phyloP scores from a whole-genome alignment of 371 early-diverging fungal genomes.

The Mycotypha africana region DNA sequence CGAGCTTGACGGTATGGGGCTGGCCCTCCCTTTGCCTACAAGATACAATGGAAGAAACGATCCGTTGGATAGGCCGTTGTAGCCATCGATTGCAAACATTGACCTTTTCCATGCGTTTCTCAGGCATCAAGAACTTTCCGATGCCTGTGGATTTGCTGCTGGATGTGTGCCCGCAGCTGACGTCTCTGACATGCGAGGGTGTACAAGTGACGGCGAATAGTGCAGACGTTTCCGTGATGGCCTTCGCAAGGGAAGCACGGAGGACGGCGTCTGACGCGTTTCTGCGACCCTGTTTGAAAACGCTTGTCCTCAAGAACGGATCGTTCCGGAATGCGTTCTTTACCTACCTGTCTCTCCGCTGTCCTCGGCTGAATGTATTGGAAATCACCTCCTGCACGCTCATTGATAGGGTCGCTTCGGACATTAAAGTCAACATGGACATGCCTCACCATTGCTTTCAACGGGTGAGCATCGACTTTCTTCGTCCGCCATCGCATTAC shows the following conservation, averaged over 20 bases:
- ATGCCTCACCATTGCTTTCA: slow-evolving; percentile 12
- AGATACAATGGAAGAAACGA: slow-evolving; percentile 7
- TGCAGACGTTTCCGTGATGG: too few species aligned
- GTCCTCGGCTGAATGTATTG: not conserved
- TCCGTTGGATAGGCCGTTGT: slow-evolving; percentile 4
- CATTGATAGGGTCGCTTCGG: not conserved
- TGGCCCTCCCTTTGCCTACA: slow-evolving; percentile 16
- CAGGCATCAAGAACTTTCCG: slow-evolving; percentile 12
- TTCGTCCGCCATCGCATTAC: slow-evolving; percentile 1
- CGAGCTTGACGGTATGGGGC: slow-evolving; percentile 15
- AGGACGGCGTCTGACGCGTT: not conserved
- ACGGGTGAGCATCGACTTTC: not conserved
- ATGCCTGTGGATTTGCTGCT: slow-evolving; percentile 5
- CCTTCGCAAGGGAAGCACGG: too few species aligned
- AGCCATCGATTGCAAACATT: slow-evolving; percentile 3
- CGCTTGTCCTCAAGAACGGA: slow-evolving; percentile 5
- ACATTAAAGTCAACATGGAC: slow-evolving; percentile 6
- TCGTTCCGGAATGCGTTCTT: slow-evolving; percentile 11
- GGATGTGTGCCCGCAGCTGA: not conserved
- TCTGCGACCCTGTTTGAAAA: not conserved
- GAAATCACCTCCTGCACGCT: slow-evolving; percentile 4
- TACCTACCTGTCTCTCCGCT: slow-evolving; percentile 1
- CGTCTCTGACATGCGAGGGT: slow-evolving; percentile 3
- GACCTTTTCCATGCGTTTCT: slow-evolving; percentile 12
- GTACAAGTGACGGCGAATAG: slow-evolving; percentile 1